Evolutionary conservation across 2,329 filamentous ascomycete genomes (phyloP), one percentile per base, ranked within the genome.

Genomic region (Dactylellina sp.): DNA sequence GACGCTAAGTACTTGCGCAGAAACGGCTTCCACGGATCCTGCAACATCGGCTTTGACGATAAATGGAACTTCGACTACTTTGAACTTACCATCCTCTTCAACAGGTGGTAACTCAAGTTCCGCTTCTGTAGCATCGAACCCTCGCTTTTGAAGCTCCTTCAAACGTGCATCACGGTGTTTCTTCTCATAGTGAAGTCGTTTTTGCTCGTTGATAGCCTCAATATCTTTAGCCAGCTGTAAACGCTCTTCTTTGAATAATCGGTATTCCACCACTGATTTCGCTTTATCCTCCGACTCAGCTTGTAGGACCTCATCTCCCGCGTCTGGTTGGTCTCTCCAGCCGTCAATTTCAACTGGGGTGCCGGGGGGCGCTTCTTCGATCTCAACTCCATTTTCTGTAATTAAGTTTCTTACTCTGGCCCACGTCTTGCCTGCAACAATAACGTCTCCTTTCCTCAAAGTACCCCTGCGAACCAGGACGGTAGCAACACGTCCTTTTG

Each of bases 41-140:
- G 90, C 91, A 16, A 98, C 95, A 78, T 99, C 95, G 61, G 89
- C 93, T 81, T 96, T 97, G 82, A 99, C 85, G 70, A 95, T 88
- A 81, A 98, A 95, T 78, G 90, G 90, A 52, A 97, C 85, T 14
- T 86, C 82, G 72, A 85, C 83, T 12, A 85, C 78, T 12, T 79
- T 77, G 1, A 77, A 70, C 1, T 77, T 75, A 24, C 82, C 82
- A 7, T 81, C 82, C 2, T 76, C 68, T n/a, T 78, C 72, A 7
- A 76, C 42, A 49, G 12, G 53, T 52, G 44, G 55, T 22, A 52
- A 64, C 22, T 60, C 35, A 11, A 49, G 59, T 4, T 76, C 77
- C 9, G 72, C 74, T 40, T 76, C 64, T 5, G 75, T 70, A n/a
- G 76, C 75, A 35, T 77, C 74, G 1, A 74, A 75, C 14, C 77